Evolutionary conservation across 179 eudicot species (phyloP), one percentile per base, ranked within the genome.

Genomic region (Gypsophila paniculata): DNA sequence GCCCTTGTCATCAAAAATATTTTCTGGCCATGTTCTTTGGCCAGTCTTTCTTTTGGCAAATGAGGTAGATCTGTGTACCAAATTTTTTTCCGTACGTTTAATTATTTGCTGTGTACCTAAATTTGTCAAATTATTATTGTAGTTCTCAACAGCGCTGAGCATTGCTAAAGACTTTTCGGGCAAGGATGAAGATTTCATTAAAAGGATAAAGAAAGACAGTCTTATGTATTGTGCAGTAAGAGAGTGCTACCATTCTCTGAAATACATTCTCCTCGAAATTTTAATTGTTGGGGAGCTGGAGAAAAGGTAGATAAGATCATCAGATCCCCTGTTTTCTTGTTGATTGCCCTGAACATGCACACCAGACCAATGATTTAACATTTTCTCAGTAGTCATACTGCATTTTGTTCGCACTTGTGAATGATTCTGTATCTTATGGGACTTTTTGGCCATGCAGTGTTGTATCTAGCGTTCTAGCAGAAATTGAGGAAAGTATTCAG

Each of bases 41-140:
- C 99, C 99, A 23, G 90, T 90, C 77, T 95, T 95, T 79, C 99
- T 92, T 79, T 85, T 95, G 78, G 92, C 99, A 77, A 85, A 87
- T 80, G 90, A 95, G 96, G 99, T 60, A n/a, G 54, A 38, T 71
- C 0, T 13, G 15, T 8, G 15, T 5, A 25, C 39, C 38, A 18
- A 17, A 12, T 12, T 53, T 19, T 80, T 0, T 55, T 12, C 13
- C 29, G 32, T 52, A 48, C 42, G 61, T 52, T 22, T 42, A 9
- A 71, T 7, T 55, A 23, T 6, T 32, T n/a, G 6, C 23, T 44
- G 9, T 54, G 57, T 32, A 55, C 19, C 74, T 76, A 17, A 75
- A 14, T 34, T 14, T 53, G 39, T 63, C 46, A 19, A 26, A 44
- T 42, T 29, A 9, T 70, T 19, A 39, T 62, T 51, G 61, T 79